Base-by-base conservation (phyloP, 768 basidiomycete genomes). In the Mycena albidolilacea region DNA sequence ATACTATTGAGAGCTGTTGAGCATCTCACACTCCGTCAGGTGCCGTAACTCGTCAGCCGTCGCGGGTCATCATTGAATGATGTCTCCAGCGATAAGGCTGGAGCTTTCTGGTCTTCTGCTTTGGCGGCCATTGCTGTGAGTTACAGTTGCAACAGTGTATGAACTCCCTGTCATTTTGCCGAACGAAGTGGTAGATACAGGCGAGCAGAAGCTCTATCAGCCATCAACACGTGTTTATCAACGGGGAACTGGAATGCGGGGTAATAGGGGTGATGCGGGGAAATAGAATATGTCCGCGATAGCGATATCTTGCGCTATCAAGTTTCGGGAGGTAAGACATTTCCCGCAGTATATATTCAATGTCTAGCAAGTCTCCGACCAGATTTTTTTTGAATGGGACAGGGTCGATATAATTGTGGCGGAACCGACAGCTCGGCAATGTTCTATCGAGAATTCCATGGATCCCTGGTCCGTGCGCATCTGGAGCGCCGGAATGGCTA, bases 261-360 rank as follows among this genome's bases (percentile, higher is more conserved):
- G 65, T 41, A 57, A 66, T 66, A 66, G 65, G 65, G 54, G 52
- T 57, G 41, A 57, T 52, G 65, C 39, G 65, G 39, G 65, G 43
- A 57, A 41, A 11, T 19, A 1, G 2, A 9, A 30, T 50, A 30
- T 43, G 14, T 43, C 14, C 9, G 14, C 9, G 9, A 14, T 44
- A 17, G 44, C 11, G 48, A n/a, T 64, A 39, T 14, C 10, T 10
- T 43, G 19, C 4, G 37, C 15, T 30, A 30, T 30, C 30, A 30
- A 30, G 30, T 30, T 30, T 30, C 4, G 30, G 30, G 30, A 30
- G 15, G 38, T 12, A 9, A 10, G 10, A 9, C 39, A 23, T 30
- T 30, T 17, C 10, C 10, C 46, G 44, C 35, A 48, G 48, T 30
- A 30, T 30, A 30, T n/a, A 6, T 9, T 57, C 19, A 23, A 50